phyloP scores from a whole-genome alignment of 257 asterid species.

The Nicotiana otophora region DNA sequence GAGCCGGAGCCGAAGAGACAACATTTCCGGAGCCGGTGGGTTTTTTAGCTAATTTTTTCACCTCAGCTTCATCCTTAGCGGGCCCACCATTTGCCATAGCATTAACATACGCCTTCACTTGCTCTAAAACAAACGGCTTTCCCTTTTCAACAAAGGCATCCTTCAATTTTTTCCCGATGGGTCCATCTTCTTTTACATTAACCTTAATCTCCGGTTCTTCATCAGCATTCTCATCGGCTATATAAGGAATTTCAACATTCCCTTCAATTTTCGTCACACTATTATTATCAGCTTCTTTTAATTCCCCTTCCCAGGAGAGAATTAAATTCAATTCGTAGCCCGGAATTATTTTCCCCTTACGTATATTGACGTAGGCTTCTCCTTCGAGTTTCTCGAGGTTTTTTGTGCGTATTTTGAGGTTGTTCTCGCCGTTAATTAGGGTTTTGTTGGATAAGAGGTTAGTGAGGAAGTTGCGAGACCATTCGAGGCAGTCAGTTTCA shows the following conservation, averaged over 20 bases:
- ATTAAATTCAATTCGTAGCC: slow-evolving; percentile 70
- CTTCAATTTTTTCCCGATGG: slow-evolving; percentile 58
- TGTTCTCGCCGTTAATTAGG: slow-evolving; percentile 64
- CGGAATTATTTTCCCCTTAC: slow-evolving; percentile 86
- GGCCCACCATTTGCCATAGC: slow-evolving; percentile 90
- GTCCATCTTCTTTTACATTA: slow-evolving; percentile 70
- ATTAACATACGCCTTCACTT: slow-evolving; percentile 49
- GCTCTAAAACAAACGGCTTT: slow-evolving; percentile 69
- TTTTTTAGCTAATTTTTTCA: slow-evolving; percentile 42
- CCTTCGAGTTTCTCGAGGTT: slow-evolving; percentile 65
- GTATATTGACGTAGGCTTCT: slow-evolving; percentile 87
- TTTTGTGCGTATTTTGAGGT: slow-evolving; percentile 40
- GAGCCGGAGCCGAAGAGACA: neutral
- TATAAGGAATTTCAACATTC: slow-evolving; percentile 69
- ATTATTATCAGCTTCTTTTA: slow-evolving; percentile 50
- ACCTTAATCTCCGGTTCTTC: slow-evolving; percentile 80
- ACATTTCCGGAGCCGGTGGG: neutral
- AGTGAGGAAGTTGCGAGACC: slow-evolving; percentile 63
- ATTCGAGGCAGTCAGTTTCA: slow-evolving; percentile 77
- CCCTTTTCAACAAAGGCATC: slow-evolving; percentile 72
- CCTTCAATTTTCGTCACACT: slow-evolving; percentile 55
- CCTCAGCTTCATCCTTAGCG: slow-evolving; percentile 80
- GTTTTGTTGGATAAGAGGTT: slow-evolving; percentile 48
- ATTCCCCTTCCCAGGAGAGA: slow-evolving; percentile 71
- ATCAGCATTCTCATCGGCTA: slow-evolving; percentile 88